Base-by-base conservation (phyloP, 225 moss, liverwort and hornwort genomes). In the Pleurozium schreberi region DNA sequence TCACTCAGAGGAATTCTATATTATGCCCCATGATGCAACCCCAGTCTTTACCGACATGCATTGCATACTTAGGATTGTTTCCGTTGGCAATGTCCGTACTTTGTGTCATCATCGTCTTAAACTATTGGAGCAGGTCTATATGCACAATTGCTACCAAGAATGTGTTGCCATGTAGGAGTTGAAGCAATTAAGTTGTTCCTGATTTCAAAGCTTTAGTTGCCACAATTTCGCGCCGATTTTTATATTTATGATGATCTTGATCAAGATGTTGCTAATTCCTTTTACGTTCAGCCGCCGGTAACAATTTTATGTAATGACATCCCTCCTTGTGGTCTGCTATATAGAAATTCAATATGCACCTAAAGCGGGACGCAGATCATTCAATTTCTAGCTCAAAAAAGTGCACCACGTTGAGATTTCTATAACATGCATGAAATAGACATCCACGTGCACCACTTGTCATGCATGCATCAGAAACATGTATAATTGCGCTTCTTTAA, bases 391-490 rank as follows among this genome's bases (percentile, higher is more conserved):
- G 98, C 98, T 62, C 98, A 98, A 91, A 98, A 98, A 75, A 98
- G 97, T 94, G 98, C 98, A 83, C 97, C 98, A 80, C 98, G 97
- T 91, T 93, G 98, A 88, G 98, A 97, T 89, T 94, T 98, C 59
- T 98, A 98, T 86, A 98, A 98, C 87, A 97, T 97, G 80, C 94
- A 96, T 86, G 97, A 98, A 91, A 97, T 98, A 42, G 98, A 98
- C 88, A 98, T 97, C 49, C 98, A 98, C 82, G 98, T 98, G 85
- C 98, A 98, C 89, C 98, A 98, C 90, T 95, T 97, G 23, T 98
- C 98, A 55, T 98, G 97, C 93, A 98, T 98, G 98, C 97, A 97
- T 85, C 98, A 98, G 89, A 98, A 98, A 89, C 98, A 98, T 92
- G 90, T 98, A 52, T 71, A n/a, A n/a, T n/a, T 98, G 92, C 96